Evolutionary conservation across 345 rosid genomes (phyloP), one percentile per base, ranked within the genome.

Genomic region (Cardamine occulta): DNA sequence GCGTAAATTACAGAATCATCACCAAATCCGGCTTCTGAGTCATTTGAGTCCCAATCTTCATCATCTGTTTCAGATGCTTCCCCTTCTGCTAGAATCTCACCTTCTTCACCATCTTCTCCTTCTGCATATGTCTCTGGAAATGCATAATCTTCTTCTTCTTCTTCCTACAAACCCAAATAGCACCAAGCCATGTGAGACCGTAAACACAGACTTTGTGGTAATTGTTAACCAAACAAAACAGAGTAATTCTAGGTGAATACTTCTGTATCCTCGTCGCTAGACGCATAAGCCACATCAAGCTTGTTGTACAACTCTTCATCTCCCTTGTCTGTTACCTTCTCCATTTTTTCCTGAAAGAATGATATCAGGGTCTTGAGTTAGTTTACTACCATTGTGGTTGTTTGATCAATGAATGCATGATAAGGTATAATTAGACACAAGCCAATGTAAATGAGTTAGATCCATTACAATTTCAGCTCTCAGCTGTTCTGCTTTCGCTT

Each of bases 401-500:
- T 24, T 69, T 42, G 26, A 35, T 52, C 28, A 18, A 57, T 15
- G 21, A 26, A 55, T 48, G 28, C 23, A 62, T 10, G 49, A 65
- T 72, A 39, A 54, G 29, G 21, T 42, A 59, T 29, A 47, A 7
- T 49, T 14, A 35, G 49, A 47, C 19, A 63, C 13, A 71, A 47
- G 35, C 29, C 39, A 34, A 40, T 63, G 62, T 53, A 18, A 18
- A 31, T n/a, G 57, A 55, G 65, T 82, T 5, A 24, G 67, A 42
- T 63, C 52, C 13, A 23, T 40, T 85, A 94, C 98, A 44, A 94
- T 85, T 82, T 91, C 97, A 51, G 79, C 85, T 88, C 88, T 88
- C 57, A 94, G 74, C 77, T 76, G 81, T 75, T 85, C 87, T 77
- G 85, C 91, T 74, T 49, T 86, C 2, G 64, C 74, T 74, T 86